phyloP scores from a whole-genome alignment of 2,329 filamentous ascomycete species.

The Beauveria brongniartii region DNA sequence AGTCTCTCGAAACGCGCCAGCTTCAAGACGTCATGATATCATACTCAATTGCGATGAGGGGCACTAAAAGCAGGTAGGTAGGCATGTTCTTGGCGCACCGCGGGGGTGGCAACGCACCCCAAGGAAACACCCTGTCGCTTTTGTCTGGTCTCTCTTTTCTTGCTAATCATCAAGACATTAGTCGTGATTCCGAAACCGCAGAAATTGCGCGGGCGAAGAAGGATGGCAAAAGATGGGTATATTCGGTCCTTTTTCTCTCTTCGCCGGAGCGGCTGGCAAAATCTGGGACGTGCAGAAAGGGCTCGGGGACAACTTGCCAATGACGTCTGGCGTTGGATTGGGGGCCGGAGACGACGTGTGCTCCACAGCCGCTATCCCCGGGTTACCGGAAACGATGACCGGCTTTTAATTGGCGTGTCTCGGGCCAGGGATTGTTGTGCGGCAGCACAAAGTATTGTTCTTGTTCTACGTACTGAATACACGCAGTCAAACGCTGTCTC shows the following conservation, averaged over 20 bases:
- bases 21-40: constrained; percentile 7
- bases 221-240: not conserved
- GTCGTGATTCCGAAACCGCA: not conserved
- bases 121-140: not conserved
- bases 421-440: not conserved
- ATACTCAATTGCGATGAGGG: not conserved
- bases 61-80: not conserved
- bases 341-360: not conserved
- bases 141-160: not conserved
- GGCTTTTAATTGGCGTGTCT: not conserved
- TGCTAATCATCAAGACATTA: not conserved
- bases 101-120: too few species aligned
- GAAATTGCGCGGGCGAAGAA: not conserved
- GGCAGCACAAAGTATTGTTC: too few species aligned
- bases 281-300: not conserved
- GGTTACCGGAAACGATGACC: not conserved
- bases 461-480: too few species aligned
- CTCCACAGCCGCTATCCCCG: not conserved
- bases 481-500: too few species aligned
- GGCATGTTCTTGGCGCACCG: not conserved
- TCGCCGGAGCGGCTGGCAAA: not conserved
- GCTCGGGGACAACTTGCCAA: not conserved
- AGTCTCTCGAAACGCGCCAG: not conserved
- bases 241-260: not conserved
- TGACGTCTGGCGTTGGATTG: not conserved